Evolutionary conservation across 1,284 basidiomycete genomes (phyloP).

Genomic region (Fomitopsis schrenkii): DNA sequence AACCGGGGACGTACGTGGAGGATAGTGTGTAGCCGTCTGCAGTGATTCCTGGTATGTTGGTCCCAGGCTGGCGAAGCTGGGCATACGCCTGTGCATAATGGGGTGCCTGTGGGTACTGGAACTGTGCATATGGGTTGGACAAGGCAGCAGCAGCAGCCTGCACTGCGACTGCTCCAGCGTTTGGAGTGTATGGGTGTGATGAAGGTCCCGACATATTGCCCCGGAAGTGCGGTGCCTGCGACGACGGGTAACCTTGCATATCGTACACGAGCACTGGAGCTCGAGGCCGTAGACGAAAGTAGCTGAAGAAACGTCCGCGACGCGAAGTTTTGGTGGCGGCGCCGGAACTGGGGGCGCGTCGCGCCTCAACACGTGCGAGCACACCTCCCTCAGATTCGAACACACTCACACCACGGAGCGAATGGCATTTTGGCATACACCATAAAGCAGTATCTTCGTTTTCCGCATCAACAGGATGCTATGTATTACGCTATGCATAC

Average conservation of each 20-base stretch:
- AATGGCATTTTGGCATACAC: not conserved
- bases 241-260: not conserved
- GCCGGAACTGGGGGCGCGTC: not conserved
- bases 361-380: not conserved
- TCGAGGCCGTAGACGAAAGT: not conserved
- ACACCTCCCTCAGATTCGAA: no score
- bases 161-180: slow-evolving; percentile 13
- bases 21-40: slow-evolving; percentile 53
- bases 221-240: not conserved
- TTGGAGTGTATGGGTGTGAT: slow-evolving; percentile 10
- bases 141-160: slow-evolving; percentile 31
- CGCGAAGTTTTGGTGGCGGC: not conserved
- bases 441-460: slow-evolving; percentile 7
- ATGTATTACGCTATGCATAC: slow-evolving; percentile 27
- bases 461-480: slow-evolving; percentile 16
- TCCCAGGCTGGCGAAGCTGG: slow-evolving; percentile 21
- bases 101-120: slow-evolving; percentile 29
- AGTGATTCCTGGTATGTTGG: slow-evolving; percentile 31
- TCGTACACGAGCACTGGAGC: not conserved
- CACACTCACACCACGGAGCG: no score
- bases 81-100: slow-evolving; percentile 64
- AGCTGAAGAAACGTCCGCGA: not conserved
- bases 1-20: slow-evolving; percentile 38
- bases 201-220: not conserved
- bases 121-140: slow-evolving; percentile 36